phyloP scores from a whole-genome alignment of 805 yeast genomes.

The Kregervanrija delftensis region DNA sequence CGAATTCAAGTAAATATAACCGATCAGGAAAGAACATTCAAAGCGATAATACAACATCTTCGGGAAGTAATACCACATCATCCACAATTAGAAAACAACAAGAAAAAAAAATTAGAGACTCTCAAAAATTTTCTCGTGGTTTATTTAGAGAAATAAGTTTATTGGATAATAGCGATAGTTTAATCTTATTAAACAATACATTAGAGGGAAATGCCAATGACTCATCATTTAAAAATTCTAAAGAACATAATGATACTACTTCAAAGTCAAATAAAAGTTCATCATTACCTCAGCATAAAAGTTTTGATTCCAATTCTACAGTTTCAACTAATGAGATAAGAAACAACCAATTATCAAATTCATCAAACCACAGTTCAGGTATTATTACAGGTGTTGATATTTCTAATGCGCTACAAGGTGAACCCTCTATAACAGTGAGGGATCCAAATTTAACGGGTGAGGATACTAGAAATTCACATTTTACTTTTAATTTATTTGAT shows the following conservation, averaged over 20 bases:
- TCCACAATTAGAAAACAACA: background rate
- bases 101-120: background rate
- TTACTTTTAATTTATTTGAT: too few relatives aligned
- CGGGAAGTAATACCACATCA: background rate
- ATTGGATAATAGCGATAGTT: background rate
- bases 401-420: too few relatives aligned
- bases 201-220: background rate
- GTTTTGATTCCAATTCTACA: background rate
- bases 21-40: background rate
- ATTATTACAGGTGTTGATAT: too few relatives aligned
- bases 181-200: background rate
- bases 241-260: too few relatives aligned
- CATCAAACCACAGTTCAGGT: background rate
- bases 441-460: too few relatives aligned
- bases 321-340: constrained; percentile 1
- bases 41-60: background rate
- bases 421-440: too few relatives aligned
- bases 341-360: background rate
- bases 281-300: too few relatives aligned
- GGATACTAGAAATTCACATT: too few relatives aligned
- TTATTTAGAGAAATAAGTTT: background rate
- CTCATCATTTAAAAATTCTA: background rate
- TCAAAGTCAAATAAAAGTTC: too few relatives aligned
- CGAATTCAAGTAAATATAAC: background rate
- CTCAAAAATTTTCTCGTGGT: constrained; percentile 1